These are phyloP conservation scores for Podospora conica DNA, from an alignment of 495 filamentous ascomycete genomes.

Conservation along the genomic window DNA sequence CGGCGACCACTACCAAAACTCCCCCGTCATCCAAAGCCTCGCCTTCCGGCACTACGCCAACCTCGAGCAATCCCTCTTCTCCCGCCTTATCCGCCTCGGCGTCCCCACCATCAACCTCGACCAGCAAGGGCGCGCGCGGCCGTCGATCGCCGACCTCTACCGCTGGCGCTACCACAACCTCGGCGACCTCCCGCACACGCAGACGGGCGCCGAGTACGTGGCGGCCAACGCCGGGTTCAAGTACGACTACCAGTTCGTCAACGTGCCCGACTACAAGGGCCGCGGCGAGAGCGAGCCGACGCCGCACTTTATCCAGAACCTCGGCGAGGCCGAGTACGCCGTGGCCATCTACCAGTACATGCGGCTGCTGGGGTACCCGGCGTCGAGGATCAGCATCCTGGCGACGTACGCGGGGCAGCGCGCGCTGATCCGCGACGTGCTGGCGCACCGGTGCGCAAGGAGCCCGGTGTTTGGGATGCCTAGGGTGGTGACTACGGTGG, in stretches of 20 bases:
- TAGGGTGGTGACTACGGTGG: constrained; percentile 85
- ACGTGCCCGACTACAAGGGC: constrained; percentile 91
- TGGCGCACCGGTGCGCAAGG: constrained; percentile 76
- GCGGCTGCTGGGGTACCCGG: constrained; percentile 94
- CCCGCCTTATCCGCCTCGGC: constrained; percentile 79
- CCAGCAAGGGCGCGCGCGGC: constrained; percentile 82
- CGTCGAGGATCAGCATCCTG: constrained; percentile 80
- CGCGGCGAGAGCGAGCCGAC: constrained; percentile 81
- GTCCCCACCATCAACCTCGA: constrained; percentile 87
- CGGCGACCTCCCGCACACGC: constrained; percentile 69
- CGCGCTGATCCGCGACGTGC: constrained; percentile 82
- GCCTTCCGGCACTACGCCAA: constrained; percentile 96
- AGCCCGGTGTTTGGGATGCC: constrained; percentile 87
- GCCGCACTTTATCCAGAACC: constrained; percentile 96
- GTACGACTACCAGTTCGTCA: constrained; percentile 95
- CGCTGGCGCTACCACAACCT: constrained; percentile 86
- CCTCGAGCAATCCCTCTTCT: constrained; percentile 91
- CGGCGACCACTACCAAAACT: constrained; percentile 95
- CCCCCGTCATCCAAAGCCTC: constrained; percentile 88
- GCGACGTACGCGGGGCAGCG: constrained; percentile 94
- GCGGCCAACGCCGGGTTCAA: constrained; percentile 85
- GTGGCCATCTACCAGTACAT: constrained; percentile 97
- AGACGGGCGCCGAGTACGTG: constrained; percentile 68
- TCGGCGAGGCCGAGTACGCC: constrained; percentile 94
- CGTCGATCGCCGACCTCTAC: constrained; percentile 84